phyloP scores from a whole-genome alignment of 2,329 filamentous ascomycete species.

The Exophiala sp. region DNA sequence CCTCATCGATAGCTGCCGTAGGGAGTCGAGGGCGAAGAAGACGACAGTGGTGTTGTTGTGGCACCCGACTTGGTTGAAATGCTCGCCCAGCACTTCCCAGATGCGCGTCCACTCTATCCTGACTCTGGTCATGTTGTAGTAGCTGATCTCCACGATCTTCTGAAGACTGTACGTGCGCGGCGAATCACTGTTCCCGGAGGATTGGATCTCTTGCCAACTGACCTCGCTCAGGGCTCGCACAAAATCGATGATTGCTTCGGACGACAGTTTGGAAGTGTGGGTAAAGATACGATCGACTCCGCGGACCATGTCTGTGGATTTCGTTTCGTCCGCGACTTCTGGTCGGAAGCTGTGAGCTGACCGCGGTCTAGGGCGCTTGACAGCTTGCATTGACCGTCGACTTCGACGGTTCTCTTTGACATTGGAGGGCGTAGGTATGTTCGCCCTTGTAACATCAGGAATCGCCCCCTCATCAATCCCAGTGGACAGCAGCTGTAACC shows the following conservation, averaged over 20 bases:
- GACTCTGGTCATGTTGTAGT: constrained; percentile 99
- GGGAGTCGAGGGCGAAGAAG: constrained; percentile 91
- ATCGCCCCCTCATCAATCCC: constrained; percentile 89
- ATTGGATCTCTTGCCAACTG: constrained; percentile 98
- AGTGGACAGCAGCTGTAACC: constrained; percentile 87
- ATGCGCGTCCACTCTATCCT: constrained; percentile 98
- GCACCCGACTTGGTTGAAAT: constrained; percentile 97
- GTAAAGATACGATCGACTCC: constrained; percentile 94
- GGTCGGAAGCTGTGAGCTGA: constrained; percentile 54
- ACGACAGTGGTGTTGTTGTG: constrained; percentile 95
- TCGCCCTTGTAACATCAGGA: constrained; percentile 82
- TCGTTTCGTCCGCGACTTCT: constrained; percentile 85
- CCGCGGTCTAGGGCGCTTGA: constrained; percentile 45
- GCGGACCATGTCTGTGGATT: constrained; percentile 87
- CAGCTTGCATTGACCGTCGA: constrained; percentile 59
- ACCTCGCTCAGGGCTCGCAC: constrained; percentile 88
- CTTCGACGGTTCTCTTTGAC: constrained; percentile 50
- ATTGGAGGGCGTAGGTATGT: constrained; percentile 57
- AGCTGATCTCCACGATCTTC: constrained; percentile 97
- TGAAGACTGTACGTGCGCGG: constrained; percentile 95
- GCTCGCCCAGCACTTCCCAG: constrained; percentile 94
- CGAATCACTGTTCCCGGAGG: constrained; percentile 90
- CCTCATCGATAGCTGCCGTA: constrained; percentile 93
- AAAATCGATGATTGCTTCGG: constrained; percentile 93
- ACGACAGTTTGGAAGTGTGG: constrained; percentile 86